These are phyloP conservation scores for Emergomyces africanus DNA, from an alignment of 2,329 filamentous ascomycete species.

Conservation along the genomic window DNA sequence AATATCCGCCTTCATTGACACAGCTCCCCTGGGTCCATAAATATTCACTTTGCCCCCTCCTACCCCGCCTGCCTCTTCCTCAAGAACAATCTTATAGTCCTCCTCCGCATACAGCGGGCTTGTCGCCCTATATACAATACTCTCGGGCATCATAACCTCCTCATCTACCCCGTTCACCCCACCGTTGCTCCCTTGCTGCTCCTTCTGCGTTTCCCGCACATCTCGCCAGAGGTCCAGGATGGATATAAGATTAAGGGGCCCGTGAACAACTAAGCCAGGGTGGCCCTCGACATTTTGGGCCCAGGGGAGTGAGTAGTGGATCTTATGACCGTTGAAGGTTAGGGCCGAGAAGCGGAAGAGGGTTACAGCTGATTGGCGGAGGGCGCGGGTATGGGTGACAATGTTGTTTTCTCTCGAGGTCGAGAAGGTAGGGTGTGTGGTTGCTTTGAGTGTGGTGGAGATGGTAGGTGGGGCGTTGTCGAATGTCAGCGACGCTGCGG, in stretches of 20 bases:
- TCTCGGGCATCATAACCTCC: constrained; percentile 24
- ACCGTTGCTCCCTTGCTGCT: constrained; percentile 8
- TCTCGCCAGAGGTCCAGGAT: constrained; percentile 35
- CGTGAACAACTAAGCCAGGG: constrained; percentile 31
- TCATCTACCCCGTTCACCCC: constrained; percentile 4
- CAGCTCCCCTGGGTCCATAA: constrained; percentile 17
- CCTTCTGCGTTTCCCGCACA: constrained; percentile 12
- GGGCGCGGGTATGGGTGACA: constrained; percentile 20
- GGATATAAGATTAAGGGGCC: constrained; percentile 31
- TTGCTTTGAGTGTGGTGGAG: constrained; percentile 2
- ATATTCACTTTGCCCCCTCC: constrained; percentile 22
- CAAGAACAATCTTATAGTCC: constrained; percentile 32
- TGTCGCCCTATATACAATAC: constrained; percentile 37
- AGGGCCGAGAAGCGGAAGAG: constrained; percentile 34
- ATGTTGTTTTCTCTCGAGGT: constrained; percentile 6
- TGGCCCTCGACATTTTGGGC: constrained; percentile 32
- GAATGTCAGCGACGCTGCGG: background rate
- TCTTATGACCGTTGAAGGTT: constrained; percentile 34
- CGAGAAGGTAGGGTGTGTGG: constrained; percentile 11
- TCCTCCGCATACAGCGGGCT: constrained; percentile 39
- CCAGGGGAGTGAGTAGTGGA: constrained; percentile 33
- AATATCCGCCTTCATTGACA: constrained; percentile 30
- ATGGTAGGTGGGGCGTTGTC: constrained; percentile 2
- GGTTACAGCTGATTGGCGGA: constrained; percentile 26
- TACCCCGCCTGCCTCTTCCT: constrained; percentile 19